Percentiles rank a stretch among this genome's conserved stretches.
Evolutionary conservation across 2,329 filamentous ascomycete species (phyloP).

Genomic region (Lojkania enalia): DNA sequence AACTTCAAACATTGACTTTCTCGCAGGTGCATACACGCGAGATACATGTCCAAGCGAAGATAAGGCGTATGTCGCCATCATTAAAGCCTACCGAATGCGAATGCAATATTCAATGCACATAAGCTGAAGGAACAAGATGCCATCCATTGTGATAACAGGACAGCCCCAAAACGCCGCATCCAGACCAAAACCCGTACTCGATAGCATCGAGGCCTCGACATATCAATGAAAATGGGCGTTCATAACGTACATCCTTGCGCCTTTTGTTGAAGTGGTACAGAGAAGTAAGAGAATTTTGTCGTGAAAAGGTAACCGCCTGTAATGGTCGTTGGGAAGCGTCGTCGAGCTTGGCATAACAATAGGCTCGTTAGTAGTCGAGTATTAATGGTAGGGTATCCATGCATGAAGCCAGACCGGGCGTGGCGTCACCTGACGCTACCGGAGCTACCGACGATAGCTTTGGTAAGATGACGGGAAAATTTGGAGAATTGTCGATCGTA

Average conservation of each 20-base stretch:
- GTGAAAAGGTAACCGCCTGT: background rate
- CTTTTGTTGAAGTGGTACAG: slow-evolving; percentile 7
- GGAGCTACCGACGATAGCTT: slow-evolving; percentile 10
- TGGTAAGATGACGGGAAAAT: slow-evolving; percentile 23
- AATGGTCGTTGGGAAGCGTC: slow-evolving; percentile 3
- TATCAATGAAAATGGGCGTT: background rate
- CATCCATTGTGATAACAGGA: slow-evolving; percentile 10
- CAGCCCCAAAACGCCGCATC: slow-evolving; percentile 14
- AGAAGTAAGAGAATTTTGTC: background rate
- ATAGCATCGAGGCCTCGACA: background rate
- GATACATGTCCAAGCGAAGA: slow-evolving; percentile 8
- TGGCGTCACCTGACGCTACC: slow-evolving; percentile 28
- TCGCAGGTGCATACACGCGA: background rate
- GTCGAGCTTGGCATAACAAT: slow-evolving; percentile 12
- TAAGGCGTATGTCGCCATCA: slow-evolving; percentile 12
- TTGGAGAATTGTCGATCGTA: slow-evolving; percentile 27
- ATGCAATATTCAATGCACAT: slow-evolving; percentile 16
- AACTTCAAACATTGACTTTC: background rate
- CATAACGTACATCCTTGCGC: slow-evolving; percentile 12
- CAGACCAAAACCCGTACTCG: slow-evolving; percentile 3
- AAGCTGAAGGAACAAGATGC: slow-evolving; percentile 4
- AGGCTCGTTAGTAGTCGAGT: slow-evolving; percentile 16
- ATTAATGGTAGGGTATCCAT: slow-evolving; percentile 39
- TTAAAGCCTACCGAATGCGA: slow-evolving; percentile 12
- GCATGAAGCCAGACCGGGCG: slow-evolving; percentile 30